These are phyloP conservation scores for Excoecaria agallocha DNA, from an alignment of 345 rosid genomes.

Conservation along the genomic window DNA sequence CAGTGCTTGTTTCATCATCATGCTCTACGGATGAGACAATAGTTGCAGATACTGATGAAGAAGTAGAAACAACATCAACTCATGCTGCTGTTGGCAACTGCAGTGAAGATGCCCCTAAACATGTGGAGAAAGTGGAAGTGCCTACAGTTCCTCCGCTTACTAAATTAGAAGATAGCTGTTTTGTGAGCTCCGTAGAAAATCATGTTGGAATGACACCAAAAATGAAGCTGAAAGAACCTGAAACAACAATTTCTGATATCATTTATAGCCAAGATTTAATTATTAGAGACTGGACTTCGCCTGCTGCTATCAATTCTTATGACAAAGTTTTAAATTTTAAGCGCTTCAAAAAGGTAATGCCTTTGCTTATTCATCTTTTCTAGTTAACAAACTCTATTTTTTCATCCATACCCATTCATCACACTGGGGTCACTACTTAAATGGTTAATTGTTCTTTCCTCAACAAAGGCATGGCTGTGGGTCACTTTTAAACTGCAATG, in stretches of 20 bases:
- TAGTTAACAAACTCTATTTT: background rate
- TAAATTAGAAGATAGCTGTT: slow-evolving; percentile 20
- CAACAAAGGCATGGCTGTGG: too few relatives aligned
- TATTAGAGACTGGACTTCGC: slow-evolving; percentile 39
- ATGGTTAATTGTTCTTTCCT: background rate
- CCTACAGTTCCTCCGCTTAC: slow-evolving; percentile 9
- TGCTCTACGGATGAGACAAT: slow-evolving; percentile 95
- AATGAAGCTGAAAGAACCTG: slow-evolving; percentile 47
- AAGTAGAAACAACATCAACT: slow-evolving; percentile 49
- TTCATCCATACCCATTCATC: background rate
- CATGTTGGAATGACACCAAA: slow-evolving; percentile 29
- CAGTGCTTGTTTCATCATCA: slow-evolving; percentile 81
- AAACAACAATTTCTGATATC: slow-evolving; percentile 59
- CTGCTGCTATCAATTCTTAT: slow-evolving; percentile 28
- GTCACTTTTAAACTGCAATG: background rate
- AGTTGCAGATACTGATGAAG: slow-evolving; percentile 87
- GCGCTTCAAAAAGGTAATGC: slow-evolving; percentile 76
- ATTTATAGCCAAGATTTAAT: slow-evolving; percentile 64
- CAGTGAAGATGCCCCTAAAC: slow-evolving; percentile 29
- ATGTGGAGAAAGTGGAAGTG: slow-evolving; percentile 25
- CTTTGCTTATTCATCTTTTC: background rate
- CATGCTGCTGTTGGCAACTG: slow-evolving; percentile 27
- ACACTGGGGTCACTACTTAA: background rate
- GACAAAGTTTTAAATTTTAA: slow-evolving; percentile 60
- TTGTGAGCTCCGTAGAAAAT: slow-evolving; percentile 21